Base-by-base conservation (phyloP, 192 early-diverging fungal genomes). In the Neocallimastix lanati region DNA sequence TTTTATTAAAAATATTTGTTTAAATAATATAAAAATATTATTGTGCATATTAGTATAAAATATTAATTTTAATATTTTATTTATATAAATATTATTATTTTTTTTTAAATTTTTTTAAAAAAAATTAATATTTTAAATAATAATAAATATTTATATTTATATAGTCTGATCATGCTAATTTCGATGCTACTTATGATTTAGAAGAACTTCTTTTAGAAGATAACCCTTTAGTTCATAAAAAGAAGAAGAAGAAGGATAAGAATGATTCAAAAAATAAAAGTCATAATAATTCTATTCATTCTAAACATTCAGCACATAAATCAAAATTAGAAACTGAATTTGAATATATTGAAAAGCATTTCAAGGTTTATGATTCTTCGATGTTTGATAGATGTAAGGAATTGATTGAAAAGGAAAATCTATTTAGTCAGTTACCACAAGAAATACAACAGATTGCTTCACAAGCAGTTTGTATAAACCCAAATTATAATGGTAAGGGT, bases 201-300 rank as follows among this genome's bases (percentile, higher is more conserved):
- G 96, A 99, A 79, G 97, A 99, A 81, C 88, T 98, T 29, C 84
- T 99, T 38, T 86, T 99, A n/a, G 96, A 99, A 82, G 96, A 97
- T 30, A 95, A 96, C 77, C 97, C 96, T 0, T 88, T 99, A 27
- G 92, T 93, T 33, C 92, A 90, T 29, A 92, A 90, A 80, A 91
- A 90, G 50, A 88, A 90, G 16, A 88, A 88, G 82, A 89, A 85
- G 50, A 67, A 67, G 25, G 50, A 67, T 25, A 67, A 67, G 25
- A 67, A 67, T 67, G 50, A 67, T 25, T 67, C 50, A 4, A 67
- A 67, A n/a, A 18, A 67, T 25, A 67, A 67, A 9, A 67, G 50
- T 67, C 50, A 67, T n/a, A 67, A 2, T 67, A 67, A 2, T 67
- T 67, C 50, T n/a, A 7, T 11, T n/a, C 50, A 67, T 67, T 67